Percentiles rank a stretch among this genome's conserved stretches.
These are phyloP conservation scores for Paraconiothyrium sp. DNA, from an alignment of 2,329 filamentous ascomycete species.

Conservation along the genomic window DNA sequence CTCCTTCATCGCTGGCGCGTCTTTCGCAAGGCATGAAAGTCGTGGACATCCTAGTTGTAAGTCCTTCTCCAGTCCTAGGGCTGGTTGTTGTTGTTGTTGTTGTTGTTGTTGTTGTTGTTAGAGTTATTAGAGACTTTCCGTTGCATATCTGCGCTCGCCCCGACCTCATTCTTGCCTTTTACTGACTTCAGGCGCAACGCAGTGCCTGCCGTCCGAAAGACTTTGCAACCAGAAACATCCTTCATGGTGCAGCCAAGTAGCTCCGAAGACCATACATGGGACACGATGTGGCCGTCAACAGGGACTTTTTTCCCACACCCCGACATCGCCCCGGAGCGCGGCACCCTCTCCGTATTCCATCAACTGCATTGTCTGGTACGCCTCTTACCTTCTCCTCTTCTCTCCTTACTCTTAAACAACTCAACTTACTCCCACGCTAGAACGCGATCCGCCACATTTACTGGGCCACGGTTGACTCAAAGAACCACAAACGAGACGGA, in stretches of 20 bases:
- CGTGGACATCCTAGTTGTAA: neutral
- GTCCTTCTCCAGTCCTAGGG: neutral
- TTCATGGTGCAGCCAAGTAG: neutral
- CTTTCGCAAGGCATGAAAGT: neutral
- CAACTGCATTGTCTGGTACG: conserved; percentile 7
- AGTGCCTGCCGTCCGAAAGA: neutral
- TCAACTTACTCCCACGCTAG: neutral
- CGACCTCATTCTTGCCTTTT: neutral
- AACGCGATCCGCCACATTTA: neutral
- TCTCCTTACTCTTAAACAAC: neutral
- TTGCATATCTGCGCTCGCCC: too few relatives aligned
- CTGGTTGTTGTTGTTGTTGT: too few relatives aligned
- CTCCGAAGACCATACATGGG: neutral
- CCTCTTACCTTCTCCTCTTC: neutral
- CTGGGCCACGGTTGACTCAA: neutral
- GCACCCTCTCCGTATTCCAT: conserved; percentile 8
- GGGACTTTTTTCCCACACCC: conserved; percentile 7
- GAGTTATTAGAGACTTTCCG: too few relatives aligned
- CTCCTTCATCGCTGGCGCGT: neutral
- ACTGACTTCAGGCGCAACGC: neutral
- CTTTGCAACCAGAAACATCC: neutral
- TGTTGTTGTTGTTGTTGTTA: too few relatives aligned
- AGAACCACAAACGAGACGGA: neutral
- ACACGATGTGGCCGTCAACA: neutral
- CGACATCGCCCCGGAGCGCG: neutral